Base-by-base conservation (phyloP, 2,329 filamentous ascomycete genomes). In the Claviceps paspali region DNA sequence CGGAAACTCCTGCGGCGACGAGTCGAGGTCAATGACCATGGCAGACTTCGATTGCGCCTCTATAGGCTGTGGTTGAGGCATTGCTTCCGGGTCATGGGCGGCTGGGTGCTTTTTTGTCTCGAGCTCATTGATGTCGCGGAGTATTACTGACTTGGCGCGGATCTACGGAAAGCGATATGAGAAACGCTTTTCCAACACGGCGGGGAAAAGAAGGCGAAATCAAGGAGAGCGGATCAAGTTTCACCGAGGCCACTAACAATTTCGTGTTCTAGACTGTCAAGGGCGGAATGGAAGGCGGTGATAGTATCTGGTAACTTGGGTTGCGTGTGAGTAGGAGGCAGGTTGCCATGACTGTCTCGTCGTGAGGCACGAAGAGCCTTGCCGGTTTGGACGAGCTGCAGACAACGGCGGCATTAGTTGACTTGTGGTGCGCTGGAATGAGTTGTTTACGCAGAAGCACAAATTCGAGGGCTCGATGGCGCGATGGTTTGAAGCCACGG, bases 361-460 rank as follows among this genome's bases (percentile, higher is more conserved):
- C 58, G 56, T 27, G 63, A 64, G 2, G 64, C 56, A 34, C 61
- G 68, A 10, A 76, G 55, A 14, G 70, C 68, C 49, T 71, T 77
- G 12, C 70, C 72, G 2, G 67, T 70, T 50, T 76, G 67, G 11
- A 77, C 60, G 19, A 76, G 64, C 73, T 77, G 28, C 24, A 29
- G 19, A 9, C 19, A 29, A 29, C 24, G n/a, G 14, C 18, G 18
- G 11, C 10, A 21, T 33, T 28, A 33, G 17, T 23, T 28, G 10
- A 6, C 17, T n/a, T 23, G 24, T 4, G 19, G n/a, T n/a, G 15
- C 6, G 18, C 27, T 33, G 11, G 15, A n/a, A n/a, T n/a, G n/a
- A n/a, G 5, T 27, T 32, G 28, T 31, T 21, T 23, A 24, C 26
- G 30, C 38, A 33, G 14, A 10, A 32, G 21, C 7, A 2, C 30